Percentiles rank a stretch among this genome's conserved stretches.
Evolutionary conservation across 169 alveolate species (phyloP).

Genomic region (Babesia caballi): DNA sequence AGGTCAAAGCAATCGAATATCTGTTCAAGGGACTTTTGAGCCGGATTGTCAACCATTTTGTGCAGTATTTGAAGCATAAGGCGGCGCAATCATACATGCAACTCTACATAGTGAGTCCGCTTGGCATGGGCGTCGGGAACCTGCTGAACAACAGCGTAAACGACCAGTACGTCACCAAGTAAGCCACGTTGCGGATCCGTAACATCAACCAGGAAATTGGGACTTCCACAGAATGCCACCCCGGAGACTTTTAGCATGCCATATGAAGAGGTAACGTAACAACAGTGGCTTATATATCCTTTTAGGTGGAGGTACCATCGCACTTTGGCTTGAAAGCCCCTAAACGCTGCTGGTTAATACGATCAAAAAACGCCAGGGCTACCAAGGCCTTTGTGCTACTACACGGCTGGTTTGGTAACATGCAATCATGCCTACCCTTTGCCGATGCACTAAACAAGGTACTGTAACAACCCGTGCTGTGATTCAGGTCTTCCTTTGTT

Average conservation of each 20-base stretch:
- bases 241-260: slow-evolving; percentile 28
- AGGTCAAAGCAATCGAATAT: slow-evolving; percentile 22
- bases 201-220: slow-evolving; percentile 27
- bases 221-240: slow-evolving; percentile 35
- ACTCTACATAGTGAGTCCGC: slow-evolving; percentile 42
- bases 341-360: slow-evolving; percentile 47
- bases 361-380: slow-evolving; percentile 24
- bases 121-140: slow-evolving; percentile 45
- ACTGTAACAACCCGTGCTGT: too few relatives aligned
- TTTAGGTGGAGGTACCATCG: slow-evolving; percentile 43
- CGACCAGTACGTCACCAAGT: slow-evolving; percentile 49
- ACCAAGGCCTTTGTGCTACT: slow-evolving; percentile 35
- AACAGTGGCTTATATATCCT: too few relatives aligned
- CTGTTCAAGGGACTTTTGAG: slow-evolving; percentile 32
- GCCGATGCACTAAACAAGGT: slow-evolving; percentile 40
- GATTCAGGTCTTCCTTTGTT: not conserved
- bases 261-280: slow-evolving; percentile 12
- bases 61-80: slow-evolving; percentile 26
- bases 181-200: not conserved
- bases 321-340: slow-evolving; percentile 17
- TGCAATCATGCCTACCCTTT: slow-evolving; percentile 58
- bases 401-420: slow-evolving; percentile 68
- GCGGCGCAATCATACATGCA: slow-evolving; percentile 18
- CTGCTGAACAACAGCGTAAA: slow-evolving; percentile 32
- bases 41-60: slow-evolving; percentile 31